phyloP scores from a whole-genome alignment of 108 stramenopile species.

The Conticribra weissflogii region DNA sequence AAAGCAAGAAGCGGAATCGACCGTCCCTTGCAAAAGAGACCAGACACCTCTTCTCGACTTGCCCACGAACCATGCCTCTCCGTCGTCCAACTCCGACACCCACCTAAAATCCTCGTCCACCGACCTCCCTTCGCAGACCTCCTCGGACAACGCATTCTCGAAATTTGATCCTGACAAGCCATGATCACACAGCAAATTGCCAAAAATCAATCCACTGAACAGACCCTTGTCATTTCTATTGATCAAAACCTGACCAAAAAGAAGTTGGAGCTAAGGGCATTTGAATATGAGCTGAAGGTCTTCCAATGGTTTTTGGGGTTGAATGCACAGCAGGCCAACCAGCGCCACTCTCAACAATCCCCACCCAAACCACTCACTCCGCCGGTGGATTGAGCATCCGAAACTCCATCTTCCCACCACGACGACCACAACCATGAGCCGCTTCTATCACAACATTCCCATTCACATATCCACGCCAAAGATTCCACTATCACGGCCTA shows the following conservation, averaged over 20 bases:
- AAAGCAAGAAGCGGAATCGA: background rate
- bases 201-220: conserved; percentile 39
- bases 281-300: conserved; percentile 25
- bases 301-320: conserved; percentile 33
- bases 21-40: too few species aligned
- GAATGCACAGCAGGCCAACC: background rate
- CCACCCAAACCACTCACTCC: too few species aligned
- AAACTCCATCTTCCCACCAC: background rate
- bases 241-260: conserved; percentile 37
- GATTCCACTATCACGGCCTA: conserved; percentile 2
- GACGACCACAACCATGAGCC: background rate
- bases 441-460: too few species aligned
- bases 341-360: too few species aligned
- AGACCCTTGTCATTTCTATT: conserved; percentile 36
- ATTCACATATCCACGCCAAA: background rate
- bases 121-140: background rate
- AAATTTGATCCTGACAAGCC: conserved; percentile 25
- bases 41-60: too few species aligned
- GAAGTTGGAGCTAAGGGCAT: conserved; percentile 3
- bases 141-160: conserved; percentile 28
- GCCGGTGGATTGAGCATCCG: background rate
- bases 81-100: background rate
- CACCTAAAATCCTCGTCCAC: too few species aligned
- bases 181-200: conserved; percentile 18
- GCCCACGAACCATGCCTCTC: background rate